These are phyloP conservation scores for Thelonectria olida DNA, from an alignment of 2,329 filamentous ascomycete species.

Conservation along the genomic window DNA sequence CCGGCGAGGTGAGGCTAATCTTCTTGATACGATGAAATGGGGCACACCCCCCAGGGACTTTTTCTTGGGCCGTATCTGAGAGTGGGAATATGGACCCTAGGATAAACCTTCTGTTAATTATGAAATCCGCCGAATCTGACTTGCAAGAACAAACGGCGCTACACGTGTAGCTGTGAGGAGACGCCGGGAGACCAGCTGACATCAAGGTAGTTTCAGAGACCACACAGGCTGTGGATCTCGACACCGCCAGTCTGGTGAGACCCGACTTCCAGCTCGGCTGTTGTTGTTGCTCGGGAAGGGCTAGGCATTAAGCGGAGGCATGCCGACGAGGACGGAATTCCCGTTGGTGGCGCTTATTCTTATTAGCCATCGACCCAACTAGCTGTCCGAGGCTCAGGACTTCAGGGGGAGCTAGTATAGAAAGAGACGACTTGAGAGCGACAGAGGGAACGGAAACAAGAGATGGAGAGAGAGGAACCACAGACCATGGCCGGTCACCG, in stretches of 20 bases:
- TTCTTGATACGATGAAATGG: conserved; percentile 17
- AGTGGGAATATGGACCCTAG: neutral
- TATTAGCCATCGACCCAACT: neutral
- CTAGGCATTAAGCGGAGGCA: neutral
- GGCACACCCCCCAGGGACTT: neutral
- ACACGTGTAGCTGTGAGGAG: conserved; percentile 6
- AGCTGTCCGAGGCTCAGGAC: neutral
- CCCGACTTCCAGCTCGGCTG: conserved; percentile 3
- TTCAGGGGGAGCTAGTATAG: neutral
- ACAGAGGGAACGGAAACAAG: neutral
- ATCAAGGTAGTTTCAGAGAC: neutral
- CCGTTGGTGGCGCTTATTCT: neutral
- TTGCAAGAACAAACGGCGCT: neutral
- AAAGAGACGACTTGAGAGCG: neutral
- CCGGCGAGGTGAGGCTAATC: conserved; percentile 8
- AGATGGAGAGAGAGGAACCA: neutral
- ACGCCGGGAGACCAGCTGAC: neutral
- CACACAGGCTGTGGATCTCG: conserved; percentile 8
- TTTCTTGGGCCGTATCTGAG: neutral
- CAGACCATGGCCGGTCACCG: neutral
- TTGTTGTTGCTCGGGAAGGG: conserved; percentile 1
- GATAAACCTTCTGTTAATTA: neutral
- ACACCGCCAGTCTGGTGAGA: conserved; percentile 9
- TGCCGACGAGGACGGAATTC: neutral
- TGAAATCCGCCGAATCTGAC: neutral